phyloP scores from a whole-genome alignment of 129 eudicot genomes.

The Saussurea involucrata region DNA sequence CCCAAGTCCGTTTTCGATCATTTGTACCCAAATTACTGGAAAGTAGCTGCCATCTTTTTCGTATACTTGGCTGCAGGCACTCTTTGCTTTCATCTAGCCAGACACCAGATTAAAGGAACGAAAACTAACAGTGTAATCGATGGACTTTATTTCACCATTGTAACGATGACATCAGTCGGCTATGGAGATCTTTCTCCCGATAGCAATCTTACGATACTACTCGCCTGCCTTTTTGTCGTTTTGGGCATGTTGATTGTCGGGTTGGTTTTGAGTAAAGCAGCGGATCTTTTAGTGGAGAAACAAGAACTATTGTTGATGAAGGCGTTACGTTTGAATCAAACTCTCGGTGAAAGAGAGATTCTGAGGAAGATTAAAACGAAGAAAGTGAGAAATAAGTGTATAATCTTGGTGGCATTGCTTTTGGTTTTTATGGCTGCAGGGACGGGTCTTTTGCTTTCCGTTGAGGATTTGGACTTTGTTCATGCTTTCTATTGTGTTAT shows the following conservation, averaged over 20 bases:
- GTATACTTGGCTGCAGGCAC: conserved; percentile 57
- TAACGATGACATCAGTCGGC: conserved; percentile 90
- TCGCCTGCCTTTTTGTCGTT: conserved; percentile 76
- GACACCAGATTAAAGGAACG: conserved; percentile 47
- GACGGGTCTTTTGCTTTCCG: conserved; percentile 42
- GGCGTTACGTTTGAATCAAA: conserved; percentile 53
- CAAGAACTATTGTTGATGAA: conserved; percentile 61
- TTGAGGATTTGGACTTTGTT: conserved; percentile 61
- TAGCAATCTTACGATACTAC: conserved; percentile 52
- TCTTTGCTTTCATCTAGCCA: conserved; percentile 46
- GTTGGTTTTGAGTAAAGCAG: conserved; percentile 59
- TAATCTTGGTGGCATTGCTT: conserved; percentile 33
- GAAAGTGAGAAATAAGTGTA: conserved; percentile 60
- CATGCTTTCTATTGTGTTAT: conserved; percentile 84
- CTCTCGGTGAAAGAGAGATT: conserved; percentile 45
- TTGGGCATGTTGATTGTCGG: conserved; percentile 66
- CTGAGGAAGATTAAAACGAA: conserved; percentile 56
- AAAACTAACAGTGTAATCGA: conserved; percentile 61
- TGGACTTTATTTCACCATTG: conserved; percentile 78
- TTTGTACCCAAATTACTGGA: conserved; percentile 55
- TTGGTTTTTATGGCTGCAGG: conserved; percentile 55
- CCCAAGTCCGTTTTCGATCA: conserved; percentile 37
- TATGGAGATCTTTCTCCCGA: conserved; percentile 82
- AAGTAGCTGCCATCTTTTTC: conserved; percentile 33
- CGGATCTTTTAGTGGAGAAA: conserved; percentile 79